Base-by-base conservation (phyloP, 2,329 filamentous ascomycete genomes). In the Aureobasidium sp. region DNA sequence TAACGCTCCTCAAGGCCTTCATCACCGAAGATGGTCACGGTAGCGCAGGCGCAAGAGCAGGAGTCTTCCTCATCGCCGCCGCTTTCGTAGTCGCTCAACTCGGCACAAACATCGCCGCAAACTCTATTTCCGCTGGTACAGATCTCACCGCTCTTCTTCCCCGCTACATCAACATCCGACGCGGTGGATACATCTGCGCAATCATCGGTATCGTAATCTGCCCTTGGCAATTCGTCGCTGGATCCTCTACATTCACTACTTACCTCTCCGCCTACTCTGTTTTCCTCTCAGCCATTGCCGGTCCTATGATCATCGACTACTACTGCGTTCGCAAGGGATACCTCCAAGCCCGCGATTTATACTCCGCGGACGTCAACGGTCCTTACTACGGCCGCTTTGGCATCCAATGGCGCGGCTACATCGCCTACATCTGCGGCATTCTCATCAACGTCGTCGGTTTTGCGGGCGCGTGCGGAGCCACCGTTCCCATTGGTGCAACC, bases 381-480 rank as follows among this genome's bases (percentile, higher is more conserved):
- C 91, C 89, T 0, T 98, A 98, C 79, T 95, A 86, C 78, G 96
- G 85, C 80, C 88, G 82, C 0, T 87, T 79, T 56, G 95, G 95
- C 27, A 80, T 97, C 75, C 89, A 95, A 76, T 96, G 92, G 92
- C 90, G 93, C 47, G 95, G 89, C 1, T 98, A 97, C 72, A 87
- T 83, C 0, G 92, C 95, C 0, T 97, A 97, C 77, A 87, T 97
- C 66, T 83, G 88, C 1, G 94, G 94, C 15, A 97, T 97, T 68
- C 76, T 96, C 10, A 91, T 97, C 83, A 97, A 97, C 72, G 92
- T 98, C 7, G 93, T 97, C 9, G 95, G 95, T 1, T 98, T 98
- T 70, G 94, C 90, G 1, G 94, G 93, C 3, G 94, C 92, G 0
- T 87, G 97, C 27, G 93, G 94, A 1, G 78, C 76, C 27, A 75